Conservation (phyloP, 179 eudicot genomes). For the Vitellaria paradoxa region DNA sequence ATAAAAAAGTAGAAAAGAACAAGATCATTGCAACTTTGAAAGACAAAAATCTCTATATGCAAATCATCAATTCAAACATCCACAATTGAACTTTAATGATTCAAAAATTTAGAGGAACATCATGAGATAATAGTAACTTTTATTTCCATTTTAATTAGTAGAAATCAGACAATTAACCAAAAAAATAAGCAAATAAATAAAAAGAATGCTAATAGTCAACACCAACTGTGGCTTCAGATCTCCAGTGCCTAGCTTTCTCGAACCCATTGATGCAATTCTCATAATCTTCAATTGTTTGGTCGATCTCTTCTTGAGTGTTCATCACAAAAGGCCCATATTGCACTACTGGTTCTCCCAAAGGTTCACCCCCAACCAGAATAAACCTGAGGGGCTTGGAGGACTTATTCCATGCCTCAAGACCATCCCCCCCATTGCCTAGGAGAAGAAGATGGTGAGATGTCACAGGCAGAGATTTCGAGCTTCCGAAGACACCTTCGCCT, state of each 20-base stretch:
- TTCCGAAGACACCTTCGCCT: conserved; percentile 80
- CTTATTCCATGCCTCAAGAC: conserved; percentile 61
- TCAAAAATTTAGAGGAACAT: not conserved
- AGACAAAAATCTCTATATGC: too few species aligned
- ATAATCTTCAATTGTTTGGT: conserved; percentile 71
- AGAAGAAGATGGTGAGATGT: conserved; percentile 58
- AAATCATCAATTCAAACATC: too few species aligned
- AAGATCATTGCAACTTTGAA: too few species aligned
- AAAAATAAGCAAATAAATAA: not conserved
- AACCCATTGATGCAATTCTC: conserved; percentile 74
- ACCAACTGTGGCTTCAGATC: conserved; percentile 36
- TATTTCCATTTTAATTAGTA: not conserved
- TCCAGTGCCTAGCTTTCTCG: conserved; percentile 79
- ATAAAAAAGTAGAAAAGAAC: too few species aligned
- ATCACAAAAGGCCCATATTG: conserved; percentile 89
- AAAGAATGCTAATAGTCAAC: not conserved
- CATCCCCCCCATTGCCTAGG: conserved; percentile 60
- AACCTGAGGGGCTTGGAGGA: conserved; percentile 46
- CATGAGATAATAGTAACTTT: too few species aligned
- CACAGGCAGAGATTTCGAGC: conserved; percentile 30
- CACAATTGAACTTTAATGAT: too few species aligned
- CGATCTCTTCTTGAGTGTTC: conserved; percentile 85
- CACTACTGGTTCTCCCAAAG: conserved; percentile 68
- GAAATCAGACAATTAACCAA: not conserved
- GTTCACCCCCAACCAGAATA: conserved; percentile 71